A percentile compares a stretch with the other conserved stretches of the same genome.
These are phyloP conservation scores for Lodderomyces orthopsilosis DNA, from an alignment of 1,139 yeast genomes.

Conservation along the genomic window DNA sequence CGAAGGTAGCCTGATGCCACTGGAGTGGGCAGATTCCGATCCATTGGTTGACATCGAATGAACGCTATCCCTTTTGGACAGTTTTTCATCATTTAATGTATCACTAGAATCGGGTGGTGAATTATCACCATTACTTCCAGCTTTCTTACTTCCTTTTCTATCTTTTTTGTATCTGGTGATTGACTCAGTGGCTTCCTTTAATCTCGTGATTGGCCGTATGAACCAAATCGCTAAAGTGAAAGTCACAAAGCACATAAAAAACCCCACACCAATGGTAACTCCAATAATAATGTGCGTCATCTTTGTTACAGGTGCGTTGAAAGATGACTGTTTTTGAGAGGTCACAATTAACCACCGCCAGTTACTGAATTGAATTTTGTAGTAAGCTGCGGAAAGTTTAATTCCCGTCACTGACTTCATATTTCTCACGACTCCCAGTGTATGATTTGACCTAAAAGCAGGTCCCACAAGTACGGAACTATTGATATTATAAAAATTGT, in stretches of 20 bases:
- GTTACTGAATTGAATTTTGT: conserved; percentile 46
- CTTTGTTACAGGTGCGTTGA: conserved; percentile 61
- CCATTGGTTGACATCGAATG: conserved; percentile 23
- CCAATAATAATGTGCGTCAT: conserved; percentile 73
- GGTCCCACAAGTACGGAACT: conserved; percentile 2
- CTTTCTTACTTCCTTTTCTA: conserved; percentile 8
- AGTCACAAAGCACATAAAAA: conserved; percentile 67
- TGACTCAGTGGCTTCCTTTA: conserved; percentile 81
- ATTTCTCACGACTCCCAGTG: conserved; percentile 28
- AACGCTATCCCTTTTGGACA: conserved; percentile 18
- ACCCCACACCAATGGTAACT: conserved; percentile 77
- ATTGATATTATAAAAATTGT: conserved; percentile 3
- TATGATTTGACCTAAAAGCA: not conserved
- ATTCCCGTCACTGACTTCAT: conserved; percentile 40
- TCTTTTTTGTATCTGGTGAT: conserved; percentile 37
- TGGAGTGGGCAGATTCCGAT: conserved; percentile 31
- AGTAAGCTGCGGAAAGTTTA: conserved; percentile 68
- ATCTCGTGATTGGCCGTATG: conserved; percentile 75
- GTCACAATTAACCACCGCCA: conserved; percentile 69
- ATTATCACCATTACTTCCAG: not conserved
- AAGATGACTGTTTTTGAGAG: conserved; percentile 58
- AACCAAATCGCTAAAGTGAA: conserved; percentile 83
- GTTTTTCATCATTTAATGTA: conserved; percentile 5
- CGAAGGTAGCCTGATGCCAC: conserved; percentile 46
- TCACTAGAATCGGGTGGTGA: not conserved